phyloP scores from a whole-genome alignment of 345 rosid genomes.

The Eucalyptus camaldulensis region DNA sequence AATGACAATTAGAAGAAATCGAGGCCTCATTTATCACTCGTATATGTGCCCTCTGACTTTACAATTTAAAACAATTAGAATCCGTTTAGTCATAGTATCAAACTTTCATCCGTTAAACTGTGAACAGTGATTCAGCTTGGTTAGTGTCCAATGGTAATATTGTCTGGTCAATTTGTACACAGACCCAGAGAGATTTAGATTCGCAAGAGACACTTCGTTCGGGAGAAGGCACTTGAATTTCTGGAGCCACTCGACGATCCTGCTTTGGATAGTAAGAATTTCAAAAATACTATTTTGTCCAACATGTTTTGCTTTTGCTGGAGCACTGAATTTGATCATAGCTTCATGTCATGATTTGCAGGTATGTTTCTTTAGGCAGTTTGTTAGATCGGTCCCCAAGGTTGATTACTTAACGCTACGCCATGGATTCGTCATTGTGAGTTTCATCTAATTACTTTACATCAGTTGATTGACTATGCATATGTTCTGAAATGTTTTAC shows the following conservation, averaged over 20 bases:
- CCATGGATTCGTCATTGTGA: slow-evolving; percentile 34
- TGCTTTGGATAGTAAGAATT: slow-evolving; percentile 16
- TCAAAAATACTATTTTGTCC: background rate
- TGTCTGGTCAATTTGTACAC: background rate
- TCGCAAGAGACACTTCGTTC: slow-evolving; percentile 28
- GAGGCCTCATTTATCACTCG: background rate
- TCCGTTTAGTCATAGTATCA: background rate
- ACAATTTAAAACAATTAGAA: background rate
- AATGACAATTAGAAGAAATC: background rate
- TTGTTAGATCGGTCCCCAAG: slow-evolving; percentile 22
- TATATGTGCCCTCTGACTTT: background rate
- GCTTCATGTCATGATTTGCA: background rate
- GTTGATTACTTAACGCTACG: slow-evolving; percentile 29
- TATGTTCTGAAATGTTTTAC: background rate
- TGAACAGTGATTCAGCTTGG: background rate
- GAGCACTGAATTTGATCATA: background rate
- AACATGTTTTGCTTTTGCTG: background rate
- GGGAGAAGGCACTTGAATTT: slow-evolving; percentile 18
- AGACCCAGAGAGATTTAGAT: slow-evolving; percentile 27
- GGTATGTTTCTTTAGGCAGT: slow-evolving; percentile 33
- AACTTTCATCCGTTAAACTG: background rate
- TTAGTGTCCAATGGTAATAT: background rate
- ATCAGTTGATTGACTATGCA: background rate
- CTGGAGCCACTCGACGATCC: slow-evolving; percentile 17
- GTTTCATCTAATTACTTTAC: background rate